Conservation (phyloP, 495 filamentous ascomycete genomes). For the Aspergillus heteromorphus region DNA sequence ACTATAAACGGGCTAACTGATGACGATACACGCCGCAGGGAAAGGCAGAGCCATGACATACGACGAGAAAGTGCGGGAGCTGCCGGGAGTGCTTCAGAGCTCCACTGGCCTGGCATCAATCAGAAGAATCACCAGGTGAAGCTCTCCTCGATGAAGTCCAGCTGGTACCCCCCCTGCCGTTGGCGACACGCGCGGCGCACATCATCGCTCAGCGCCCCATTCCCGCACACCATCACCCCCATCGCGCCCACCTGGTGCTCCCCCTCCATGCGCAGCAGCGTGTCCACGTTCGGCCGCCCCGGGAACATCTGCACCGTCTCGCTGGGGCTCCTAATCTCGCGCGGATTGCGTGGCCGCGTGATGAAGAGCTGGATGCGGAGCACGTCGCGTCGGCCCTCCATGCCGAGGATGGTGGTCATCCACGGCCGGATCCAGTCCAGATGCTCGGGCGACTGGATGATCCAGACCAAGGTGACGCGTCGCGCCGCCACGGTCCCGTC, state of each 20-base stretch:
- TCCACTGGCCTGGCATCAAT: background rate
- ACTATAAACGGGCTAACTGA: no score
- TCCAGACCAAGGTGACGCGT: conserved; percentile 34
- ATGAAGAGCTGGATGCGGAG: conserved; percentile 72
- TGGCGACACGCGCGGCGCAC: conserved; percentile 32
- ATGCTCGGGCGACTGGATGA: conserved; percentile 68
- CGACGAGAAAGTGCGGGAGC: no score
- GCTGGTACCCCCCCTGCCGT: background rate
- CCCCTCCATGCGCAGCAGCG: conserved; percentile 61
- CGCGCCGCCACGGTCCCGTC: conserved; percentile 60
- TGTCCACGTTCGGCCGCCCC: conserved; percentile 64
- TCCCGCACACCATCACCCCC: conserved; percentile 73
- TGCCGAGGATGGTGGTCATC: conserved; percentile 69
- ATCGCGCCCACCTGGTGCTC: conserved; percentile 66
- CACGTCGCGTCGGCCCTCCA: conserved; percentile 61
- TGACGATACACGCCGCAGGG: no score
- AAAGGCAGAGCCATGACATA: no score
- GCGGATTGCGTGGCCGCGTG: conserved; percentile 61
- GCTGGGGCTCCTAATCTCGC: conserved; percentile 56
- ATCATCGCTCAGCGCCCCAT: conserved; percentile 70
- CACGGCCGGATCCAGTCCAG: conserved; percentile 78
- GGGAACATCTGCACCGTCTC: conserved; percentile 66
- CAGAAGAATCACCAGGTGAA: background rate
- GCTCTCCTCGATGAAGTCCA: conserved; percentile 1
- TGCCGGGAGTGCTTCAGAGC: no score